Evolutionary conservation across 306 rosid genomes (phyloP).

Genomic region (Clitoria ternatea): DNA sequence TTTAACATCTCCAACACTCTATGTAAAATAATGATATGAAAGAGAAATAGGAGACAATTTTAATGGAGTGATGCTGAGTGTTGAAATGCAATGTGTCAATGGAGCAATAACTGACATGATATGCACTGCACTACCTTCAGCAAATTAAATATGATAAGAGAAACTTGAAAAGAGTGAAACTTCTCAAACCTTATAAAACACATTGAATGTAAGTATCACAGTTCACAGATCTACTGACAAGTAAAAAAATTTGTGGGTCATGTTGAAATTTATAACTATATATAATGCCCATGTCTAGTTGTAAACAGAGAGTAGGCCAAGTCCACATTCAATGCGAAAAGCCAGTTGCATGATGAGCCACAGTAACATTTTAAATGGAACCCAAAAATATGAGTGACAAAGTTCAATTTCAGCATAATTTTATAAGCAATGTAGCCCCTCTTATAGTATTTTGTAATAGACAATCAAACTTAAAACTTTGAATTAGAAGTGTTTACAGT

Average conservation of each 20-base stretch:
- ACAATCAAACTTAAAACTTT: constrained; percentile 26
- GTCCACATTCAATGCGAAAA: constrained; percentile 32
- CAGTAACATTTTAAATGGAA: constrained; percentile 44
- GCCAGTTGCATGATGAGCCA: constrained; percentile 17
- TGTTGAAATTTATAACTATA: constrained; percentile 21
- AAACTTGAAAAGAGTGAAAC: neutral
- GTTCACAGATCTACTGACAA: constrained; percentile 19
- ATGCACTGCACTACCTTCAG: constrained; percentile 24
- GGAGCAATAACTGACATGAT: constrained; percentile 1
- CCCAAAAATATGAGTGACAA: constrained; percentile 55
- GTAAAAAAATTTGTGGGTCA: constrained; percentile 43
- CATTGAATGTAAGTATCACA: constrained; percentile 33
- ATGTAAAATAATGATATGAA: neutral
- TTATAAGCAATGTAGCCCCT: constrained; percentile 17
- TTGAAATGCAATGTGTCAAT: constrained; percentile 3
- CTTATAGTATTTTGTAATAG: constrained; percentile 12
- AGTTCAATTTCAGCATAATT: constrained; percentile 26
- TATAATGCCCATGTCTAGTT: constrained; percentile 2
- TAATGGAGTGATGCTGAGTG: neutral
- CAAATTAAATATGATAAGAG: neutral
- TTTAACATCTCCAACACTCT: neutral
- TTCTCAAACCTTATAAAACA: constrained; percentile 19
- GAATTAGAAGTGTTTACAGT: constrained; percentile 30
- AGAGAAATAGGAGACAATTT: neutral
- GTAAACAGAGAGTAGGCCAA: constrained; percentile 25